These are phyloP conservation scores for Clavispora santaluciae DNA, from an alignment of 805 yeast species.

Conservation along the genomic window DNA sequence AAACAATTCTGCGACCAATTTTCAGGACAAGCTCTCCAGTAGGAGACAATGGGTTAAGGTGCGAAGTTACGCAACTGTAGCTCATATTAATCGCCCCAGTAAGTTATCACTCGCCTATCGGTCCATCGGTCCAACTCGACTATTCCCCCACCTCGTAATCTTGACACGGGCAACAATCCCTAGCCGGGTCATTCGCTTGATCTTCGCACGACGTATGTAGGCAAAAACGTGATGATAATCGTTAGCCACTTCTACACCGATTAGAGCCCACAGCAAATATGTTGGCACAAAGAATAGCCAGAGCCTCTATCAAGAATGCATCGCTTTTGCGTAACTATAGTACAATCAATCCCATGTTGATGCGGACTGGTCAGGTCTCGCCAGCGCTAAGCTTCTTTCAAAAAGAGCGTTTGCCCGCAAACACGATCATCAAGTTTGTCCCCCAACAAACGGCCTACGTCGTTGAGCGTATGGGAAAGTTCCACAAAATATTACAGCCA, in stretches of 20 bases:
- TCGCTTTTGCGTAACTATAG: slow-evolving; percentile 7
- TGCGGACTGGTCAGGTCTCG: slow-evolving; percentile 4
- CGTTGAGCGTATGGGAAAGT: slow-evolving; percentile 88
- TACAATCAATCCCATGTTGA: slow-evolving; percentile 3
- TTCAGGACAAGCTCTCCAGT: too few relatives aligned
- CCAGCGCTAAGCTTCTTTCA: slow-evolving; percentile 51
- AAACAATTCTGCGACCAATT: too few relatives aligned
- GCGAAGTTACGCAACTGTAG: too few relatives aligned
- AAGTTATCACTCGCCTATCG: too few relatives aligned
- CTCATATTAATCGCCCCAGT: too few relatives aligned
- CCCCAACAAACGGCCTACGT: slow-evolving; percentile 92
- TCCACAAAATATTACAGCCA: slow-evolving; percentile 60
- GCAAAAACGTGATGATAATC: not conserved
- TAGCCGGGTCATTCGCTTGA: not conserved
- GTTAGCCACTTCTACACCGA: not conserved
- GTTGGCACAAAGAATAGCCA: not conserved
- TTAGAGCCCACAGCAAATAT: not conserved
- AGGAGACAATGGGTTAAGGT: too few relatives aligned
- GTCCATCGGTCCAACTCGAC: too few relatives aligned
- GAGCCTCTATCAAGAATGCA: not conserved
- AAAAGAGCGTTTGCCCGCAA: slow-evolving; percentile 61
- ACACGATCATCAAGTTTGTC: slow-evolving; percentile 70
- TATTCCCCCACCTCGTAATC: too few relatives aligned
- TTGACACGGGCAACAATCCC: too few relatives aligned
- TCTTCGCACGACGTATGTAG: not conserved